A percentile compares a stretch with the other conserved stretches of the same genome.
phyloP scores from a whole-genome alignment of 345 rosid species.

The Psidium guajava region DNA sequence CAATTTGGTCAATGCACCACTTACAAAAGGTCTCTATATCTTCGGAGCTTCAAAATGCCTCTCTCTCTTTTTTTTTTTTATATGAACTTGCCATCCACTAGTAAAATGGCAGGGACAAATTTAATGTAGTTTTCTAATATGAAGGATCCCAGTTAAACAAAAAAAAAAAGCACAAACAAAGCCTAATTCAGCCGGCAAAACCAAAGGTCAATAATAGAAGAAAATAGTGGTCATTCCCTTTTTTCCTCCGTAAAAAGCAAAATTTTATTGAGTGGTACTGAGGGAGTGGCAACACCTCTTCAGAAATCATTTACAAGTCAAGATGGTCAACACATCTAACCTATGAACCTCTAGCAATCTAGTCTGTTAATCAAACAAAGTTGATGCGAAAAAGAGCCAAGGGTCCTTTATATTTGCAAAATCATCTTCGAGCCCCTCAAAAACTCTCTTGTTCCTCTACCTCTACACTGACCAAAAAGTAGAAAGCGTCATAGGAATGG shows the following conservation, averaged over 20 bases:
- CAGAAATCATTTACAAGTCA: not conserved
- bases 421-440: not conserved
- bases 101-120: too few species aligned
- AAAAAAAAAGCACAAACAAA: too few species aligned
- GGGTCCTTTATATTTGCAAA: not conserved
- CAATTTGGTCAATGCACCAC: too few species aligned
- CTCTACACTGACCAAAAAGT: not conserved
- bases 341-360: not conserved
- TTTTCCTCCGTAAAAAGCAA: not conserved
- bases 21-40: too few species aligned
- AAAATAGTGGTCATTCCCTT: not conserved
- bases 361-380: not conserved
- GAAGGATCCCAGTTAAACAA: too few species aligned
- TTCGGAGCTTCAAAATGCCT: too few species aligned
- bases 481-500: not conserved
- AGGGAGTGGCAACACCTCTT: not conserved
- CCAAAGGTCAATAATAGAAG: too few species aligned
- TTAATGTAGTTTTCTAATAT: too few species aligned
- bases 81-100: too few species aligned
- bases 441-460: not conserved
- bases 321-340: not conserved
- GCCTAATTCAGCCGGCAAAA: too few species aligned
- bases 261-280: not conserved
- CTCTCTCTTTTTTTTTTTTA: too few species aligned
- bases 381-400: not conserved